These are phyloP conservation scores for Amauroascus niger DNA, from an alignment of 2,329 filamentous ascomycete genomes.

Conservation along the genomic window DNA sequence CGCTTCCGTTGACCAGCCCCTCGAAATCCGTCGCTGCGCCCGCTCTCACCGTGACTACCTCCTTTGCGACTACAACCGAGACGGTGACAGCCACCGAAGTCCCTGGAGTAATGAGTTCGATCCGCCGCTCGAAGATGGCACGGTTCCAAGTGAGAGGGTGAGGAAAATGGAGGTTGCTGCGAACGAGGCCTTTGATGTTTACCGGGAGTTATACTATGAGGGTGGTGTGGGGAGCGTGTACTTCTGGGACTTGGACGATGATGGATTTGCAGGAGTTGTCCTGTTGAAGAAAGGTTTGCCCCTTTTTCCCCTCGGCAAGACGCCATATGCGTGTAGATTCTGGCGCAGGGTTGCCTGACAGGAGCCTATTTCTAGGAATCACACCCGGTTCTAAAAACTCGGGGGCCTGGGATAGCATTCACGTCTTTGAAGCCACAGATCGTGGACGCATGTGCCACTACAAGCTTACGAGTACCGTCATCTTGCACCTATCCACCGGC, in stretches of 20 bases:
- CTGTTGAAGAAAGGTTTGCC: conserved; percentile 80
- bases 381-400: conserved; percentile 56
- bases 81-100: conserved; percentile 92
- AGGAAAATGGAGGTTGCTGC: conserved; percentile 87
- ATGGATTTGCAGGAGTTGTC: conserved; percentile 94
- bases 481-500: conserved; percentile 69
- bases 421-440: conserved; percentile 95
- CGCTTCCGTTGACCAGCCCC: conserved; percentile 91
- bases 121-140: conserved; percentile 76
- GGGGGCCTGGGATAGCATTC: conserved; percentile 94
- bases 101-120: conserved; percentile 99
- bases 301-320: neutral
- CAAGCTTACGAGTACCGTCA: conserved; percentile 94
- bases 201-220: conserved; percentile 86
- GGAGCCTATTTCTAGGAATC: conserved; percentile 44
- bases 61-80: conserved; percentile 98
- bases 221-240: conserved; percentile 94
- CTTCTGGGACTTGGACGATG: conserved; percentile 96
- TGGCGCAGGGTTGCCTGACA: neutral
- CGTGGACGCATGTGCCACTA: conserved; percentile 87
- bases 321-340: neutral
- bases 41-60: conserved; percentile 91
- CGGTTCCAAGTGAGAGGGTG: conserved; percentile 80
- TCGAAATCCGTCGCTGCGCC: conserved; percentile 74
- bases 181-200: conserved; percentile 94